These are phyloP conservation scores for Colletotrichum phormii DNA, from an alignment of 2,329 filamentous ascomycete species.

Conservation along the genomic window DNA sequence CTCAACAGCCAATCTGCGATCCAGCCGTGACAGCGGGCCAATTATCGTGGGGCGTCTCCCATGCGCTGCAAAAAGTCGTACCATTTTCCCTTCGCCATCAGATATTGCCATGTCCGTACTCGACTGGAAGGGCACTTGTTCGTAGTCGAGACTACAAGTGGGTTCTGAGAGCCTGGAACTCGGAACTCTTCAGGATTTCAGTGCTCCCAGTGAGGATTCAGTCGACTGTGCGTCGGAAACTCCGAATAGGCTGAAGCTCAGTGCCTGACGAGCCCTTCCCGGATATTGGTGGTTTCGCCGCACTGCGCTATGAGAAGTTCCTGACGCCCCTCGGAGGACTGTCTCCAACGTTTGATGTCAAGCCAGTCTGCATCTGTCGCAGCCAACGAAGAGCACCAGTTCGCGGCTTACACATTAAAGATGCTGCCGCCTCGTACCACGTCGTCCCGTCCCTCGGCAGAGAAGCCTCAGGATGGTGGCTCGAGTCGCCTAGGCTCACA, in stretches of 20 bases:
- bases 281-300: background rate
- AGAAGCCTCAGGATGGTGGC: background rate
- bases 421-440: background rate
- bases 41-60: conserved; percentile 35
- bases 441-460: background rate
- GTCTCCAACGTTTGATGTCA: background rate
- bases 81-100: conserved; percentile 37
- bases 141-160: conserved; percentile 27
- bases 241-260: background rate
- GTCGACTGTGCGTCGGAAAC: background rate
- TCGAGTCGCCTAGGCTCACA: background rate
- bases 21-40: conserved; percentile 38
- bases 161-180: background rate
- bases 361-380: background rate
- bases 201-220: background rate
- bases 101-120: conserved; percentile 34
- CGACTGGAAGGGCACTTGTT: conserved; percentile 19
- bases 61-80: conserved; percentile 39
- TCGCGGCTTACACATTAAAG: background rate
- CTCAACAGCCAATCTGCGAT: conserved; percentile 39
- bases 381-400: background rate
- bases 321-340: background rate
- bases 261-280: background rate
- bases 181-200: background rate
- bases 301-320: background rate